Evolutionary conservation across 352 stramenopile species (phyloP).

Genomic region (Phytophthora melonis): DNA sequence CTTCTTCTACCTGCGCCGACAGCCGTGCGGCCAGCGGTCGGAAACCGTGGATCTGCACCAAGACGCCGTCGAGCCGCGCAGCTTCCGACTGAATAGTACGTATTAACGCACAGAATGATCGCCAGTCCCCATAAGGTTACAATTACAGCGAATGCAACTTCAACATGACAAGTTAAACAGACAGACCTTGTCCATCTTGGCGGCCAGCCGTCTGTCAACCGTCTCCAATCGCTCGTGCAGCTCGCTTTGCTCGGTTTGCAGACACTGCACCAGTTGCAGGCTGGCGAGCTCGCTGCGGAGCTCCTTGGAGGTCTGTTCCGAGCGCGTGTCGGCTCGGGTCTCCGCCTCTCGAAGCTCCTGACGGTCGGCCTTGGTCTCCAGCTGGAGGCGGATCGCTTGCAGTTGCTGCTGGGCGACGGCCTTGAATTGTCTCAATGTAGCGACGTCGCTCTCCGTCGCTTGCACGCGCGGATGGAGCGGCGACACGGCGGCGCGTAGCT

Average conservation of each 20-base stretch:
- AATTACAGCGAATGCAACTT: constrained; percentile 5
- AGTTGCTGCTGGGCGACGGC: constrained; percentile 16
- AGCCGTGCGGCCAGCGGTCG: constrained; percentile 49
- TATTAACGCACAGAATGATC: not conserved
- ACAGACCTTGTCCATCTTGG: constrained; percentile 75
- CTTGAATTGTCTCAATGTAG: constrained; percentile 10
- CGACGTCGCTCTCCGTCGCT: constrained; percentile 12
- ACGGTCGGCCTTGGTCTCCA: constrained; percentile 34
- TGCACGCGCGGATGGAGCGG: constrained; percentile 21
- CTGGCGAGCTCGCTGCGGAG: constrained; percentile 46
- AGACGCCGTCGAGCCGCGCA: constrained; percentile 52
- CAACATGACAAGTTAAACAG: not conserved
- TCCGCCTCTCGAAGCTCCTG: constrained; percentile 31
- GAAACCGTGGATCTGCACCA: constrained; percentile 68
- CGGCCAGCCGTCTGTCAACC: constrained; percentile 49
- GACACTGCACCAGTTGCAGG: constrained; percentile 43
- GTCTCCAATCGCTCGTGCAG: constrained; percentile 56
- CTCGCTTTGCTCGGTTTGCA: constrained; percentile 58
- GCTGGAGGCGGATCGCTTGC: constrained; percentile 20
- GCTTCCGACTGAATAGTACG: constrained; percentile 48
- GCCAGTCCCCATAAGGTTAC: not conserved
- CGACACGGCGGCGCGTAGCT: constrained; percentile 13
- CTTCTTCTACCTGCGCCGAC: constrained; percentile 25
- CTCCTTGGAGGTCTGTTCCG: constrained; percentile 28
- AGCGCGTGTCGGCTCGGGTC: constrained; percentile 24